A percentile compares a stretch with the other conserved stretches of the same genome.
phyloP scores from a whole-genome alignment of 495 filamentous ascomycete genomes.

The Trichoderma orchidacearum region DNA sequence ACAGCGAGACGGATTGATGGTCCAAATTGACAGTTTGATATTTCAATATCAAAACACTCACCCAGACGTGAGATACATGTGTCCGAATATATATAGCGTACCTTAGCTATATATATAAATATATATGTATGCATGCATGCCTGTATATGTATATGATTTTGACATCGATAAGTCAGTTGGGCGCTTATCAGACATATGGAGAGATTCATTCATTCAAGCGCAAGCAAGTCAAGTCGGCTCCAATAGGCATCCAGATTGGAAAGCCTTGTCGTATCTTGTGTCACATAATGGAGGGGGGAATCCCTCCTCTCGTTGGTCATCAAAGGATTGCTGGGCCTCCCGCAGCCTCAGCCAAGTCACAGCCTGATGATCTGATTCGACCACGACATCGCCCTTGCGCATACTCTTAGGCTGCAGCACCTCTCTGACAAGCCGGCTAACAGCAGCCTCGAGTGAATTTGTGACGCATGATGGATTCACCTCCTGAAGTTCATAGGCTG shows the following conservation, averaged over 20 bases:
- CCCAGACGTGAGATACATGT: too few relatives aligned
- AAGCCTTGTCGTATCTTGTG: not conserved
- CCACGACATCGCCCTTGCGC: not conserved
- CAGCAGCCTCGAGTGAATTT: too few relatives aligned
- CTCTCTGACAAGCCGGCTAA: not conserved
- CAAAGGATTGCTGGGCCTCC: not conserved
- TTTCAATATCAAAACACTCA: too few relatives aligned
- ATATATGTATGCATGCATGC: too few relatives aligned
- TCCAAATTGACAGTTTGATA: too few relatives aligned
- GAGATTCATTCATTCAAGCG: not conserved
- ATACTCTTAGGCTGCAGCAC: conserved; percentile 7
- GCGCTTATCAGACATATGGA: not conserved
- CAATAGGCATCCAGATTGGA: not conserved
- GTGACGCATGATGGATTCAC: too few relatives aligned
- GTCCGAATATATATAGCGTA: too few relatives aligned
- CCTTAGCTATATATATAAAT: too few relatives aligned
- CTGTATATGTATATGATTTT: too few relatives aligned
- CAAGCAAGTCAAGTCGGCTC: not conserved
- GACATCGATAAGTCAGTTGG: too few relatives aligned
- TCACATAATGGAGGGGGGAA: not conserved
- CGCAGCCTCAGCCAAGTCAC: not conserved
- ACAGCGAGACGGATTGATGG: too few relatives aligned
- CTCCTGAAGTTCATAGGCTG: too few relatives aligned
- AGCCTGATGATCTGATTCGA: not conserved
- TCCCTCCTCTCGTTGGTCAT: not conserved